phyloP scores from a whole-genome alignment of 106 monocot species.

The Dactylorhiza incarnata region DNA sequence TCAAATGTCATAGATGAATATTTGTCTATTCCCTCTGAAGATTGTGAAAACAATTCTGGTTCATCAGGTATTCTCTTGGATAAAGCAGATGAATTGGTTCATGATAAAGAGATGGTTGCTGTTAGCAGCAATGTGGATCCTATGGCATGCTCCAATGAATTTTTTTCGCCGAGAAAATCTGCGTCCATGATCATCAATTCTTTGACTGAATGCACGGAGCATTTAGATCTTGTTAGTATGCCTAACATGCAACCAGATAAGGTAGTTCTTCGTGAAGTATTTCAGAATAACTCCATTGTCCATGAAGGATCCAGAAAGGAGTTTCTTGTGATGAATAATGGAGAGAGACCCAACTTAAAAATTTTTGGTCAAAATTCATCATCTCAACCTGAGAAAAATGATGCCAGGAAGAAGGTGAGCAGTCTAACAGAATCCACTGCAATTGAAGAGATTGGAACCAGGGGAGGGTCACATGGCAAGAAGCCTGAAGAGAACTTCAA shows the following conservation, averaged over 20 bases:
- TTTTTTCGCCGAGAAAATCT: constrained; percentile 2
- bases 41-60: constrained; percentile 18
- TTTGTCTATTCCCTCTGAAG: constrained; percentile 28
- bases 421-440: not conserved
- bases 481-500: constrained; percentile 3
- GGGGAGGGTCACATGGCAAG: constrained; percentile 6
- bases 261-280: constrained; percentile 9
- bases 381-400: constrained; percentile 12
- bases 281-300: not conserved
- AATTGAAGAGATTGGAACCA: constrained; percentile 6
- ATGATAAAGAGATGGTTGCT: not conserved
- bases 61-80: constrained; percentile 17
- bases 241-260: constrained; percentile 1
- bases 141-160: constrained; percentile 5
- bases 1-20: constrained; percentile 28
- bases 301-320: not conserved
- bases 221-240: constrained; percentile 1
- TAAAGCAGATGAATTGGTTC: constrained; percentile 3
- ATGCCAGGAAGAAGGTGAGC: not conserved
- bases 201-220: constrained; percentile 3
- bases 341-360: not conserved
- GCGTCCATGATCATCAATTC: not conserved
- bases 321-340: not conserved
- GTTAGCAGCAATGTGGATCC: not conserved
- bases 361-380: constrained; percentile 1